phyloP scores from a whole-genome alignment of 495 filamentous ascomycete species.

The Aspergillus avenaceus region DNA sequence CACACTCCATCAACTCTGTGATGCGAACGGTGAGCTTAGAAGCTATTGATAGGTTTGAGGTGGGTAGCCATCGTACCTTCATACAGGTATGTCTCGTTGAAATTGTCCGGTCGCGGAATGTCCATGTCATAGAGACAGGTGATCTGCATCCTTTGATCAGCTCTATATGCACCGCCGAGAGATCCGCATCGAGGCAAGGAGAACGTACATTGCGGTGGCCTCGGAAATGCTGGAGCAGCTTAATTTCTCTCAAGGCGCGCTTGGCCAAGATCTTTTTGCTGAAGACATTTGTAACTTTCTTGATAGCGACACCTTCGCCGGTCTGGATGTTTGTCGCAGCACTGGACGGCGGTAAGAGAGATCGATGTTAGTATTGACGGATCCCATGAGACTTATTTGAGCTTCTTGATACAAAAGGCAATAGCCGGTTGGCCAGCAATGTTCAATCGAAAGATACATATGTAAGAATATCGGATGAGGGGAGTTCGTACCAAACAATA shows the following conservation, averaged over 20 bases:
- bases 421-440: background rate
- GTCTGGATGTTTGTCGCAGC: slow-evolving; percentile 90
- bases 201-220: slow-evolving; percentile 70
- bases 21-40: background rate
- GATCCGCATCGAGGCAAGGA: background rate
- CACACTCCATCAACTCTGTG: slow-evolving; percentile 97
- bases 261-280: slow-evolving; percentile 99
- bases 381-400: background rate
- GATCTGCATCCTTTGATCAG: slow-evolving; percentile 59
- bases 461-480: background rate
- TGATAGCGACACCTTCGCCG: slow-evolving; percentile 95
- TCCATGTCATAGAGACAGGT: slow-evolving; percentile 99
- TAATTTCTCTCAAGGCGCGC: slow-evolving; percentile 95
- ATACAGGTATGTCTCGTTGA: slow-evolving; percentile 98
- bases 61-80: slow-evolving; percentile 60
- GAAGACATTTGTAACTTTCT: slow-evolving; percentile 99
- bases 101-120: slow-evolving; percentile 94
- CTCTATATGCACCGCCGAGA: slow-evolving; percentile 12
- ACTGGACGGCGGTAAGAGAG: slow-evolving; percentile 38
- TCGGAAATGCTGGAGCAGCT: slow-evolving; percentile 95
- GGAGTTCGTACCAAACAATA: slow-evolving; percentile 81
- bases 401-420: background rate
- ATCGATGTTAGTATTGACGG: background rate
- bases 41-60: background rate
- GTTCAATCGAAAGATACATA: background rate